These are phyloP conservation scores for Kokia cookei DNA, from an alignment of 441 rosid species.

Conservation along the genomic window DNA sequence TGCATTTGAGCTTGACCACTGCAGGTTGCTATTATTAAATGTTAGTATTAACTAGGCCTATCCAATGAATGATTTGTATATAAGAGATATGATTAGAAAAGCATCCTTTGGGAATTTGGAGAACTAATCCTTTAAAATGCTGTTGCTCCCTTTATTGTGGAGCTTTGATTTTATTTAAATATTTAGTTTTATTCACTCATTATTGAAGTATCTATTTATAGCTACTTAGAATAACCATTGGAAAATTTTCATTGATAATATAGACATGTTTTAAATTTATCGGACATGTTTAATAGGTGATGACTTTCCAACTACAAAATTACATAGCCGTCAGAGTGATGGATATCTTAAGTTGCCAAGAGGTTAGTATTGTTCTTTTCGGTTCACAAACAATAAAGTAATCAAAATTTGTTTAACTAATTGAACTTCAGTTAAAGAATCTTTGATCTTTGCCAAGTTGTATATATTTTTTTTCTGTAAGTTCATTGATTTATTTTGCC, in stretches of 20 bases:
- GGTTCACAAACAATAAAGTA: neutral
- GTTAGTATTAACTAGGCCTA: neutral
- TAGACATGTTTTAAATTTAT: neutral
- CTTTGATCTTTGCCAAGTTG: neutral
- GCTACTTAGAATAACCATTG: neutral
- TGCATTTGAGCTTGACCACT: neutral
- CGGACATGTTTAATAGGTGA: slow-evolving; percentile 27
- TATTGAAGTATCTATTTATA: neutral
- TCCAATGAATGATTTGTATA: neutral
- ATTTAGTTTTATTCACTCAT: neutral
- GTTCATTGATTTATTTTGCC: neutral
- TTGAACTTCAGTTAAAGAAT: neutral
- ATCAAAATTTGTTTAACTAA: neutral
- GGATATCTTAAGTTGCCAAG: slow-evolving; percentile 43
- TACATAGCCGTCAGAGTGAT: slow-evolving; percentile 27
- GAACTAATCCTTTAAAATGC: neutral
- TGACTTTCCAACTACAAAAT: slow-evolving; percentile 40
- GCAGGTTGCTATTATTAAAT: neutral
- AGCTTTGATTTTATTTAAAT: neutral
- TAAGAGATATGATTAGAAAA: neutral
- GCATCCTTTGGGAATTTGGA: neutral
- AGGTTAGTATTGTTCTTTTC: slow-evolving; percentile 40
- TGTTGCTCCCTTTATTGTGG: neutral
- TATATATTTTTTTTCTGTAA: neutral
- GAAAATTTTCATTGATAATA: neutral